Base-by-base conservation (phyloP, 2,329 filamentous ascomycete species). In the Epichloe glyceriae region DNA sequence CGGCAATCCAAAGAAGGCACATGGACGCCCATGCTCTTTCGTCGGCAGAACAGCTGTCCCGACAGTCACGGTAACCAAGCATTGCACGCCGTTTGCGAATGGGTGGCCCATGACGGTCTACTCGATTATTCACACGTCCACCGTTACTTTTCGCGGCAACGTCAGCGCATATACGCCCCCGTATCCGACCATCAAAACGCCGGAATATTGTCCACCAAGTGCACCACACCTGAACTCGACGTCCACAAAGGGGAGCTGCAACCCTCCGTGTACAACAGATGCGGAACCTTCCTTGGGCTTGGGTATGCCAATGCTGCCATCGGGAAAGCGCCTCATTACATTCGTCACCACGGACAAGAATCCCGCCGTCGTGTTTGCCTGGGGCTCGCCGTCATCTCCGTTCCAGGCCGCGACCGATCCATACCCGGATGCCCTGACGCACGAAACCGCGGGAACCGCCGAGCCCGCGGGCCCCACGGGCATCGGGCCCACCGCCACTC, bases 321-420 rank as follows among this genome's bases (percentile, higher is more conserved):
- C 2, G 26, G 0, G 1, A n/a, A 41, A 46, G 15, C 42, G 37
- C 8, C 30, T 2, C 5, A 56, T 74, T 45, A 73, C 70, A 3
- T 71, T 76, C 45, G 59, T 73, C 47, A 77, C 74, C 2, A 77
- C 75, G 3, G 75, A 77, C 58, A 78, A 77, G 58, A 78, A 78
- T 50, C 75, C 76, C 0, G 68, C 71, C 8, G 72, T 78, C 15
- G 67, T 76, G 3, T 64, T 67, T 53, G 58, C 70, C 1, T 64
- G 68, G 2, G 61, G 68, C 15, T 53, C 59, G 4, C 61, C 66
- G 5, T 72, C 73, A 0, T 56, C 62, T 54, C 75, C 73, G 54
- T 67, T 66, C 22, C 53, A 56, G 34, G 54, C 58, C 7, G 50
- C 52, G 35, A 7, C 19, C 17, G 20, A 43, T 42, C 52, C 42